Percentiles rank a stretch among this genome's conserved stretches.
Evolutionary conservation across 768 basidiomycete species (phyloP).

Genomic region (Amanita pallidorosea): DNA sequence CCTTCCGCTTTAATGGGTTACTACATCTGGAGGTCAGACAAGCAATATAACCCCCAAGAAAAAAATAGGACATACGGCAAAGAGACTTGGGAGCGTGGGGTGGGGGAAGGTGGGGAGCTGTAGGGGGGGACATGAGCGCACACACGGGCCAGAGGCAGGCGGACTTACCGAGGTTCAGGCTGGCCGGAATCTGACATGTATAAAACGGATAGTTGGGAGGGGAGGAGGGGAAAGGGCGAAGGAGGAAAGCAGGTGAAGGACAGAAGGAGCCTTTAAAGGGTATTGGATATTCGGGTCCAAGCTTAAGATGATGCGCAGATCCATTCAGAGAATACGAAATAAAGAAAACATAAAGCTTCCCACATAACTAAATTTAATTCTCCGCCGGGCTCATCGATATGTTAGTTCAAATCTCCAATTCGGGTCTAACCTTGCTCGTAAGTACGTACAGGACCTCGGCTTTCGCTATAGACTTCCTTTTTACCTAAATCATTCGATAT

Average conservation of each 20-base stretch:
- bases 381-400: background rate
- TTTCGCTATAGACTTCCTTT: background rate
- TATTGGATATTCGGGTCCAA: conserved; percentile 3
- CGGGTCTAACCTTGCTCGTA: background rate
- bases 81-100: background rate
- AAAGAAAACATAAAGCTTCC: conserved; percentile 3
- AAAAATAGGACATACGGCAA: background rate
- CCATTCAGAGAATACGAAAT: conserved; percentile 1
- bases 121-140: background rate
- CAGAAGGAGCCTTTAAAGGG: background rate
- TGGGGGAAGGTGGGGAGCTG: background rate
- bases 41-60: background rate
- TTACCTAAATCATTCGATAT: background rate
- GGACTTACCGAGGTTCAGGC: background rate
- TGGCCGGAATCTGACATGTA: background rate
- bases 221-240: background rate
- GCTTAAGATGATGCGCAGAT: background rate
- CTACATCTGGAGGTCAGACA: background rate
- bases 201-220: background rate
- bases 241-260: background rate
- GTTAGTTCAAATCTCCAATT: background rate
- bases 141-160: background rate
- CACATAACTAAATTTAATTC: conserved; percentile 1
- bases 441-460: conserved; percentile 1
- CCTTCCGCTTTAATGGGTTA: conserved; percentile 4